Conservation (phyloP, 768 basidiomycete genomes). For the Boletus reticuloceps region DNA sequence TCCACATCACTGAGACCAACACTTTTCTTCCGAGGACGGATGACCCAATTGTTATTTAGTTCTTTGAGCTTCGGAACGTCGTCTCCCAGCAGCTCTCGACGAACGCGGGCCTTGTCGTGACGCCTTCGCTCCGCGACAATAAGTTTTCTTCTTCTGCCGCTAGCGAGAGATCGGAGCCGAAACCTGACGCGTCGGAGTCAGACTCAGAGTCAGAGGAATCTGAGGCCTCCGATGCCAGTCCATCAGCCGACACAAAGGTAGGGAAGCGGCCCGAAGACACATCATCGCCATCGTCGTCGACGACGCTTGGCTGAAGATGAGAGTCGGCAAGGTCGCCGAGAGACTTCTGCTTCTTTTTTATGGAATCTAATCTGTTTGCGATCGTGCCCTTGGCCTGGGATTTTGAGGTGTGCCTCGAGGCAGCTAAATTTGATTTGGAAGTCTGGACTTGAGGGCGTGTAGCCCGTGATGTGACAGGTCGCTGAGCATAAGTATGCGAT, state of each 20-base stretch:
- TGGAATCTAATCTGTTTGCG: conserved; percentile 21
- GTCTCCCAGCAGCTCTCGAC: conserved; percentile 58
- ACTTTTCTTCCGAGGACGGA: conserved; percentile 66
- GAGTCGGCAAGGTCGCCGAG: conserved; percentile 20
- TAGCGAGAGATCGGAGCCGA: conserved; percentile 54
- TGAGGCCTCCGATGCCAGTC: conserved; percentile 46
- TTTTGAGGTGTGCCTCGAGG: conserved; percentile 37
- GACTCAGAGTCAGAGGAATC: conserved; percentile 45
- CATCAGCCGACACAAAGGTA: conserved; percentile 68
- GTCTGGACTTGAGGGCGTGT: conserved; percentile 23
- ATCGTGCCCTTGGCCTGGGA: conserved; percentile 39
- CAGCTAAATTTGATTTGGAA: conserved; percentile 29
- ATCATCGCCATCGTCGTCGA: conserved; percentile 32
- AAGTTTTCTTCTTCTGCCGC: conserved; percentile 61
- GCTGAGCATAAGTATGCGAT: conserved; percentile 22
- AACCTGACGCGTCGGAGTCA: conserved; percentile 33
- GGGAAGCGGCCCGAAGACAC: conserved; percentile 47
- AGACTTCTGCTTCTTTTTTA: conserved; percentile 17
- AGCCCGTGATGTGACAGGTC: conserved; percentile 22
- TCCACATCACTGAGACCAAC: conserved; percentile 62
- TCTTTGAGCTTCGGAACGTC: conserved; percentile 42
- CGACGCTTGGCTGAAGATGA: conserved; percentile 36
- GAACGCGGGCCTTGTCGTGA: conserved; percentile 51
- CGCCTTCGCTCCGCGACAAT: conserved; percentile 47
- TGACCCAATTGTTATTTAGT: conserved; percentile 60